phyloP scores from a whole-genome alignment of 805 yeast species.

The Nakazawaea ishiwadae region DNA sequence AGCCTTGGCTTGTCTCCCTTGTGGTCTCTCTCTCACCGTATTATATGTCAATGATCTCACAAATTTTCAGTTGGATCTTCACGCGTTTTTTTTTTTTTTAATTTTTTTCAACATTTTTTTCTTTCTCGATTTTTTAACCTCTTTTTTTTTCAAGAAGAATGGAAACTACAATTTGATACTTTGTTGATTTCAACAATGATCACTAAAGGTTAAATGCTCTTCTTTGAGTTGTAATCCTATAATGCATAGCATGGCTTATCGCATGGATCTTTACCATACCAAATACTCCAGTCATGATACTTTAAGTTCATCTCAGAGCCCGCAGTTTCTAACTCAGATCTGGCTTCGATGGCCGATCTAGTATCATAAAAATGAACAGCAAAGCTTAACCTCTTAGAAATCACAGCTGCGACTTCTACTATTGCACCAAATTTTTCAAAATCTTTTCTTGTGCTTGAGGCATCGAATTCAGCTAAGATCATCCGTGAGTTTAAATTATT shows the following conservation, averaged over 20 bases:
- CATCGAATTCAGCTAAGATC: slow-evolving; percentile 41
- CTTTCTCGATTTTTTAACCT: no score
- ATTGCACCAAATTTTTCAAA: slow-evolving; percentile 55
- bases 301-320: slow-evolving; percentile 34
- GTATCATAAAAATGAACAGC: slow-evolving; percentile 57
- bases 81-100: background rate
- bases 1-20: no score
- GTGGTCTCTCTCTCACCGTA: no score
- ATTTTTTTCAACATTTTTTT: background rate
- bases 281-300: slow-evolving; percentile 56
- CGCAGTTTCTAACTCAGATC: slow-evolving; percentile 22
- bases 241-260: slow-evolving; percentile 43
- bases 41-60: no score
- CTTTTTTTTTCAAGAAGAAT: background rate
- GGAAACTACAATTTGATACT: background rate
- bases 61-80: background rate
- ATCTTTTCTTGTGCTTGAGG: slow-evolving; percentile 40
- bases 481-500: slow-evolving; percentile 25
- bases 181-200: no score
- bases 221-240: no score
- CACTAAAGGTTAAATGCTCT: no score
- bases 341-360: slow-evolving; percentile 55
- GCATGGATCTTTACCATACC: slow-evolving; percentile 65
- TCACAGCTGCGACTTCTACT: slow-evolving; percentile 59
- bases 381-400: slow-evolving; percentile 60